Base-by-base conservation (phyloP, 2,329 filamentous ascomycete species). In the Fusarium humuli region DNA sequence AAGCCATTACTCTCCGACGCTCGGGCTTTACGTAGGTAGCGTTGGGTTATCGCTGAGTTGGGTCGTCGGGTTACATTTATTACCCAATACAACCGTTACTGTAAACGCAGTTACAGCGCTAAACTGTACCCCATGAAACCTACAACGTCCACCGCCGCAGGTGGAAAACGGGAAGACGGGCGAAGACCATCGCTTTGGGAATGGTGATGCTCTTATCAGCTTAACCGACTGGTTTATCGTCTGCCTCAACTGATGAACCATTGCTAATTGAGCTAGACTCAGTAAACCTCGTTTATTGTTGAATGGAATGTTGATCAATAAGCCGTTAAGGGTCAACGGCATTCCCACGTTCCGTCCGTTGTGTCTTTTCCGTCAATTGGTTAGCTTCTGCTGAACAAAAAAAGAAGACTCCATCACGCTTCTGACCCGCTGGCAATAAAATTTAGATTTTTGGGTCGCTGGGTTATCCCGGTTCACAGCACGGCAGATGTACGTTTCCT, bases 321-420 rank as follows among this genome's bases (percentile, higher is more conserved):
- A 3, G 32, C 40, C 41, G 52, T 49, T 56, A 22, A 32, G 30
- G 53, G 29, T 27, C 53, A 57, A 57, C 44, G 44, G 44, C 54
- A 40, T 40, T 57, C 42, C 42, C 29, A 56, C 53, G 45, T 56
- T 37, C 30, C 53, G 18, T 37, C 53, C 30, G 22, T 13, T 3
- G 20, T 27, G 48, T 16, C 29, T 46, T 27, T 32, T 32, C 41
- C 30, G 13, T 56, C 9, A 46, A 47, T 34, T 9, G 37, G n/a
- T 47, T 27, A 16, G 25, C 22, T 14, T 48, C 20, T 42, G 27
- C 27, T 44, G 41, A 12, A 7, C 18, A 23, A 23, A 23, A 23
- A 7, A 44, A 44, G 6, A 44, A 23, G 41, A 20, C 20, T 22
- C 23, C 37, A 53, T 42, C 23, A 45, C 42, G 42, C 42, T 45